Percentiles rank a stretch among this genome's conserved stretches.
Conservation (phyloP, 1,284 basidiomycete genomes). For the Tilletia setariae region DNA sequence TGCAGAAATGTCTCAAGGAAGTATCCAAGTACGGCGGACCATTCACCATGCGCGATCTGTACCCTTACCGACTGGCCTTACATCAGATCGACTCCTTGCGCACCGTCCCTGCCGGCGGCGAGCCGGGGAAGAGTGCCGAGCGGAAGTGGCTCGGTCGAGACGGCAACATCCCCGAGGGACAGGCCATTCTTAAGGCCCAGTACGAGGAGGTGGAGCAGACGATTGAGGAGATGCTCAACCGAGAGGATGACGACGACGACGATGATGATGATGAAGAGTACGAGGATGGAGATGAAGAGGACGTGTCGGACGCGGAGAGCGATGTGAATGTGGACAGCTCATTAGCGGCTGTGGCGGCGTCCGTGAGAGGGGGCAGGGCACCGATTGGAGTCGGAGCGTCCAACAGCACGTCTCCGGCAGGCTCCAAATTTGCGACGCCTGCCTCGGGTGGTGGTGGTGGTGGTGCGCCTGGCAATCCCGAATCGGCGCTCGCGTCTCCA, state of each 20-base stretch:
- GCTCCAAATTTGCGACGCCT: not conserved
- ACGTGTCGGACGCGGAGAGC: conserved; percentile 1
- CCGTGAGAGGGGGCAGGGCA: not conserved
- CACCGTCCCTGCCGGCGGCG: conserved; percentile 65
- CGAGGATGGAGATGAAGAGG: conserved; percentile 19
- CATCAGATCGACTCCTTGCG: conserved; percentile 92
- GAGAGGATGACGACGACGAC: conserved; percentile 26
- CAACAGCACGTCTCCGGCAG: not conserved
- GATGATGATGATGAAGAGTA: conserved; percentile 47
- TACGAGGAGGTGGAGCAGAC: conserved; percentile 94
- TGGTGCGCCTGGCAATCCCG: not conserved
- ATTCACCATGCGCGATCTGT: conserved; percentile 89
- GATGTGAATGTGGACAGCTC: no score
- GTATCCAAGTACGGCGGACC: conserved; percentile 95
- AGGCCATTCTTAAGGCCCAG: conserved; percentile 93
- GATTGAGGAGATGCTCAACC: conserved; percentile 61
- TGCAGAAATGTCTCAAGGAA: conserved; percentile 83
- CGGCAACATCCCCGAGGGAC: conserved; percentile 85
- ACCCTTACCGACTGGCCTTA: conserved; percentile 92
- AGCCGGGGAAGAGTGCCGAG: conserved; percentile 65
- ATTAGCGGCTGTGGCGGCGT: no score
- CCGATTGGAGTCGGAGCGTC: not conserved
- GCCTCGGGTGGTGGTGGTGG: not conserved
- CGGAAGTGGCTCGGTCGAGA: conserved; percentile 58
- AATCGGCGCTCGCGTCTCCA: not conserved